Base-by-base conservation (phyloP, 208 protist genomes). In the Wallacemonas rigidus region DNA sequence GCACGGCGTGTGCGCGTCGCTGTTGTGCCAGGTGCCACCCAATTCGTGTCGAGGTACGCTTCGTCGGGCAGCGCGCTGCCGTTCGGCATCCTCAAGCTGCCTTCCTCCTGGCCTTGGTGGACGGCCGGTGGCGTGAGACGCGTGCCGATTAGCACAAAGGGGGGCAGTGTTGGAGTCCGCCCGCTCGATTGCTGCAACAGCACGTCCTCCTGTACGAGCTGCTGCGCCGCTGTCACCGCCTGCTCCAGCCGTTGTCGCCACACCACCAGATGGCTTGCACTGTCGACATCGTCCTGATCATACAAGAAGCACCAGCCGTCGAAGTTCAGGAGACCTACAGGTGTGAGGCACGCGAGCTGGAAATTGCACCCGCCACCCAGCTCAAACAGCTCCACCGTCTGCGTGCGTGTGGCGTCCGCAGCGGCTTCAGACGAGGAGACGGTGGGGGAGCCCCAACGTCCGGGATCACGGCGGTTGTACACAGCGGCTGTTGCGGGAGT, bases 271-370 rank as follows among this genome's bases (percentile, higher is more conserved):
- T 82, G 76, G n/a, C 77, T 64, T 8, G 83, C 80, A 77, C 85
- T 93, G 48, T 81, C 77, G n/a, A 79, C 76, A 67, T 81, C 81
- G 55, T 80, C 71, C 5, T 82, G 78, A 54, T 91, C 78, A 72
- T 95, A 93, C 36, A 95, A 62, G 43, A 93, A 89, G 45, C 93
- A 88, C 60, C 93, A 79, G 68, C 91, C 91, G 70, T 93, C 88
- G 68, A 90, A 91, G 38, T 67, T 50, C 35, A 93, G 85, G 3
- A 76, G 69, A 43, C 69, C 68, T 43, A 93, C 63, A 1, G 87
- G 83, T 47, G 87, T 67, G 53, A 75, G 79, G 36, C 81, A 80
- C 11, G 75, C 78, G 50, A 61, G 53, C 36, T 72, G 74, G 74
- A 92, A 92, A 47, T 81, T 83, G 57, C 85, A 84, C 35, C 81